Percentiles rank a stretch among this genome's conserved stretches.
Conservation (phyloP, 2,329 filamentous ascomycete species). For the Claviceps paspali region DNA sequence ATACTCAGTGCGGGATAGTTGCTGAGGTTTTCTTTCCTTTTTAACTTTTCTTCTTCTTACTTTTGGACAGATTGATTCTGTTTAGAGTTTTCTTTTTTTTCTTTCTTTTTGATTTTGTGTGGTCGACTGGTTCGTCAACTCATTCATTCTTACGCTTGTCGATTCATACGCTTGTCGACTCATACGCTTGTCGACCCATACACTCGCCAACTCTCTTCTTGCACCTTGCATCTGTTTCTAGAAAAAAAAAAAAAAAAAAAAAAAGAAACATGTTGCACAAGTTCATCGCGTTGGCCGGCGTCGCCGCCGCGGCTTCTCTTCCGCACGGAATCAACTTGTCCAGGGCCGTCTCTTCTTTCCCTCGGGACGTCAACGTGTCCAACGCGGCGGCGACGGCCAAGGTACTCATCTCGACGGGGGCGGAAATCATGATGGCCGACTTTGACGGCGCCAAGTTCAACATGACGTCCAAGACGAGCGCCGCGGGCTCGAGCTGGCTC, state of each 20-base stretch:
- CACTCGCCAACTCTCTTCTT: no score
- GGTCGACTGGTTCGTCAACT: no score
- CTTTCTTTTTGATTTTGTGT: not conserved
- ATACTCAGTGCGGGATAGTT: no score
- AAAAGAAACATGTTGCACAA: not conserved
- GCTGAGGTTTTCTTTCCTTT: not conserved
- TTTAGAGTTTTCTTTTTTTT: not conserved
- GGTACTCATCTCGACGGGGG: slow-evolving; percentile 26
- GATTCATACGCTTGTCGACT: no score
- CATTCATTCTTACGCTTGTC: no score
- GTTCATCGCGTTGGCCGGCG: not conserved
- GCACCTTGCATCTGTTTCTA: not conserved
- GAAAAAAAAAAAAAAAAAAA: no score
- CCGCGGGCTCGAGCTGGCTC: slow-evolving; percentile 30
- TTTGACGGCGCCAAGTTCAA: slow-evolving; percentile 26
- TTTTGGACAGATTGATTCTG: no score
- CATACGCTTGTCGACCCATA: no score
- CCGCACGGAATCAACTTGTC: no score
- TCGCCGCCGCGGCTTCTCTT: not conserved
- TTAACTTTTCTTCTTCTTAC: not conserved
- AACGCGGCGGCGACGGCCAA: not conserved
- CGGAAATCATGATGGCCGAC: slow-evolving; percentile 24
- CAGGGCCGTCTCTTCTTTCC: no score
- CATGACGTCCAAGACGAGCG: slow-evolving; percentile 16
- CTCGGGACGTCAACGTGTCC: no score